A percentile compares a stretch with the other conserved stretches of the same genome.
Conservation (phyloP, 208 protist species). For the Trypanosomatidae sp. region DNA sequence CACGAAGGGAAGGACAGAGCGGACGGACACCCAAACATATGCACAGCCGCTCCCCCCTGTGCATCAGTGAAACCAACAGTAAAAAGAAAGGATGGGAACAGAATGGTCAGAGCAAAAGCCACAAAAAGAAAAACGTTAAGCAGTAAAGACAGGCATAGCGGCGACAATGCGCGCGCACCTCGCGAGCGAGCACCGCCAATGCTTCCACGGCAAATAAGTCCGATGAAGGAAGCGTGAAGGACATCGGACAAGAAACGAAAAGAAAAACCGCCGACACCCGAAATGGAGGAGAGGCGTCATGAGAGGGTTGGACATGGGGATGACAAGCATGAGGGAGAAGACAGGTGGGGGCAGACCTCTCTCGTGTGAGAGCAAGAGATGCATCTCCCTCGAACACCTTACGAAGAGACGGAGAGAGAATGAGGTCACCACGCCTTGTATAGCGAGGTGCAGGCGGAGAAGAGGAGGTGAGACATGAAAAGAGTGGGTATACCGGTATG, state of each 20-base stretch:
- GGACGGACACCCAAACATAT: not conserved
- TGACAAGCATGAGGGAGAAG: not conserved
- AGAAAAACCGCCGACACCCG: conserved; percentile 2
- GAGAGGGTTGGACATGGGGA: not conserved
- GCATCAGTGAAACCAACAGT: not conserved
- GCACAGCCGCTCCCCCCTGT: not conserved
- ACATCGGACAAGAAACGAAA: conserved; percentile 1
- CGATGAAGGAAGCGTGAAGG: not conserved
- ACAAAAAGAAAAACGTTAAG: not conserved
- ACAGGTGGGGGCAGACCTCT: too few relatives aligned
- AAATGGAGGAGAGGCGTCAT: not conserved
- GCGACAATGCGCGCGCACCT: not conserved
- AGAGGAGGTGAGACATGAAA: not conserved
- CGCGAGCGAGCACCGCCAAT: too few relatives aligned
- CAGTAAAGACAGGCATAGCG: not conserved
- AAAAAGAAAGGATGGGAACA: not conserved
- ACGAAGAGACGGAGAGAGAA: not conserved
- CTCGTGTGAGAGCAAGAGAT: not conserved
- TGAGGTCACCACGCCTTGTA: not conserved
- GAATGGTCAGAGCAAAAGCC: not conserved
- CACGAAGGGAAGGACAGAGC: not conserved
- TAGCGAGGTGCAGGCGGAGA: not conserved
- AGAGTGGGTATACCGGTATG: not conserved
- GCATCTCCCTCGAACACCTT: too few relatives aligned
- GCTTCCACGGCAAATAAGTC: not conserved